Base-by-base conservation (phyloP, 1,284 basidiomycete species). In the Puccinia horiana region DNA sequence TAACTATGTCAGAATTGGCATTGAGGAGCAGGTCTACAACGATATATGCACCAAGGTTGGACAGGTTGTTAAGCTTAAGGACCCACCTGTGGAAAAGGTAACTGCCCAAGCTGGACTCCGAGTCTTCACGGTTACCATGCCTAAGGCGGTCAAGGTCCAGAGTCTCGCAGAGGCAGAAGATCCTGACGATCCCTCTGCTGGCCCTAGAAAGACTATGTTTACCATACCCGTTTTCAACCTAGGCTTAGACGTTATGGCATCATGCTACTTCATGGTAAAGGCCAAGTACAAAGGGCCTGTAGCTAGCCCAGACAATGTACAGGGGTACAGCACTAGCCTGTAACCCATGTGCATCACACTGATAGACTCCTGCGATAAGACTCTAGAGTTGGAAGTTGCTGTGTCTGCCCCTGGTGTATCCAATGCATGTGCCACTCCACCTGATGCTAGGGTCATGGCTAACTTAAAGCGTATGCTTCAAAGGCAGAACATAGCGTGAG, bases 241-340 rank as follows among this genome's bases (percentile, higher is more conserved):
- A 40, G 63, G 63, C 9, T 9, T 67, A 26, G 63, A 67, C 35
- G 32, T 67, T 4, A n/a, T 67, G 35, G 63, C 29, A n/a, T 67
- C 40, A 2, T 67, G 63, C 35, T 67, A 67, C 63, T 67, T 67
- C 63, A 40, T 67, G 35, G 40, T 40, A 9, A 67, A 67, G 18
- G 63, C 63, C 63, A 67, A 67, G 63, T 67, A 67, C 18, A 67
- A 67, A 18, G 63, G 63, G 5, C 63, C 63, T 67, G 58, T 37
- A n/a, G 58, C 16, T 18, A 63, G 58, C 32, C 32, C 32, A 8
- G 58, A 63, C 11, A 63, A 63, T 18, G 32, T 63, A 2, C 6
- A 29, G 6, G 56, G 56, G n/a, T 58, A 58, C 56, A 29, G 20
- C 16, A 26, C 29, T 29, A 58, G 56, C 56, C 14, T 58, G n/a